Evolutionary conservation across 257 asterid species (phyloP).

Genomic region (Nicotiana tomentosiformis): DNA sequence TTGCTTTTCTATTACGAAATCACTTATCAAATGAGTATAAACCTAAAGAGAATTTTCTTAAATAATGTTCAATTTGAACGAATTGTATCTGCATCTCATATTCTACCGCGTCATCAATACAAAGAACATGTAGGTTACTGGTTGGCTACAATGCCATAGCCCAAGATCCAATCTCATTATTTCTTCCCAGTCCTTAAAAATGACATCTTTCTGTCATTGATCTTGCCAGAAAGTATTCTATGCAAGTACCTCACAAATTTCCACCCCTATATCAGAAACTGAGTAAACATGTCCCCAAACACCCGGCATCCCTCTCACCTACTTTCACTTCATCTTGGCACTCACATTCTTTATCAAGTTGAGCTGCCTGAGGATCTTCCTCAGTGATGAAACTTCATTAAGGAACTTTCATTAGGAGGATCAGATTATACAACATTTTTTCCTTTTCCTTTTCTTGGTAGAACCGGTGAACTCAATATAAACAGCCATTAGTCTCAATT

Average conservation of each 20-base stretch:
- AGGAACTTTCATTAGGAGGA: not conserved
- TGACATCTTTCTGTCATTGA: not conserved
- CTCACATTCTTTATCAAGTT: not conserved
- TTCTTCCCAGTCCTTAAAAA: not conserved
- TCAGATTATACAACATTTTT: not conserved
- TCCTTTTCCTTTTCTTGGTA: constrained; percentile 1
- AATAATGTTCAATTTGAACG: not conserved
- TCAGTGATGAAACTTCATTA: not conserved
- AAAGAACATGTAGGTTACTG: not conserved
- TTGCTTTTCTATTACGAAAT: not conserved
- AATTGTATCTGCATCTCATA: constrained; percentile 6
- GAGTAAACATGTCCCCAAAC: not conserved
- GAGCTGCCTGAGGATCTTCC: not conserved
- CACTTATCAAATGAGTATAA: not conserved
- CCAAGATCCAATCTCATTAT: constrained; percentile 4
- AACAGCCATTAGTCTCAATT: not conserved
- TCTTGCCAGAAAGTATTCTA: not conserved
- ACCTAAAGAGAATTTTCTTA: not conserved
- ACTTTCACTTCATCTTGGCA: not conserved
- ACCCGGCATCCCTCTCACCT: not conserved
- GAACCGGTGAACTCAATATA: not conserved
- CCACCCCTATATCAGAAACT: not conserved
- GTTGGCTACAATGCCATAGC: not conserved
- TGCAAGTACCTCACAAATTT: not conserved
- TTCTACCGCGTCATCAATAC: not conserved